Conservation (phyloP, 2,329 filamentous ascomycete genomes). For the Sclerotinia subarctica region DNA sequence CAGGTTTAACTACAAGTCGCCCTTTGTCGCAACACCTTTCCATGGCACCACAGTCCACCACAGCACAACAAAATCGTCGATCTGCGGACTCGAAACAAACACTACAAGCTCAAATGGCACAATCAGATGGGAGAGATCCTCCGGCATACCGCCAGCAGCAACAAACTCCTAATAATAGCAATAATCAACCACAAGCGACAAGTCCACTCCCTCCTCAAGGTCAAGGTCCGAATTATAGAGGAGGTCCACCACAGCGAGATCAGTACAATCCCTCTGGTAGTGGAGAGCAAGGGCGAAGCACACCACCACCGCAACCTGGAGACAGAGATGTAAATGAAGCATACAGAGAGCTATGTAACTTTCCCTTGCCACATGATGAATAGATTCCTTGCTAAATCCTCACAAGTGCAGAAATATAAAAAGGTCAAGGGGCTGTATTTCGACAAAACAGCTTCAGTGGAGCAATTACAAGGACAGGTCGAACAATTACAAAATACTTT, state of each 20-base stretch:
- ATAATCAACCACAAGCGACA: slow-evolving; percentile 32
- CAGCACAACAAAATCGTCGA: slow-evolving; percentile 34
- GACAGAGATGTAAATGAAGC: slow-evolving; percentile 38
- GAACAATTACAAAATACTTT: slow-evolving; percentile 97
- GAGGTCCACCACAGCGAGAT: slow-evolving; percentile 38
- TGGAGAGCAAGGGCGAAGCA: slow-evolving; percentile 46
- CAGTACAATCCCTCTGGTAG: slow-evolving; percentile 29
- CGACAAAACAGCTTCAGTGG: slow-evolving; percentile 84
- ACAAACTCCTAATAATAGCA: slow-evolving; percentile 27
- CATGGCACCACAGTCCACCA: slow-evolving; percentile 33
- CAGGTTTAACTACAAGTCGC: slow-evolving; percentile 20
- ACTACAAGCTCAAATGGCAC: slow-evolving; percentile 29
- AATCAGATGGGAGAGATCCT: slow-evolving; percentile 34
- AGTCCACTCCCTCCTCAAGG: slow-evolving; percentile 27
- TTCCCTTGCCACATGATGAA: not conserved
- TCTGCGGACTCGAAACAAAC: slow-evolving; percentile 35
- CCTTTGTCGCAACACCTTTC: slow-evolving; percentile 32
- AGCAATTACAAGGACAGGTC: slow-evolving; percentile 85
- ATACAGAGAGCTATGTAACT: slow-evolving; percentile 46
- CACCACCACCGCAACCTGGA: slow-evolving; percentile 42
- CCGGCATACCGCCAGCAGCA: slow-evolving; percentile 34
- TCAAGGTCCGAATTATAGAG: slow-evolving; percentile 36
- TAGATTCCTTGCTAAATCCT: slow-evolving; percentile 21
- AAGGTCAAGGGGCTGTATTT: slow-evolving; percentile 98
- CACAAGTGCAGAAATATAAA: slow-evolving; percentile 85